Evolutionary conservation across 192 early-diverging fungal genomes (phyloP).

Genomic region (Podila epicladia): DNA sequence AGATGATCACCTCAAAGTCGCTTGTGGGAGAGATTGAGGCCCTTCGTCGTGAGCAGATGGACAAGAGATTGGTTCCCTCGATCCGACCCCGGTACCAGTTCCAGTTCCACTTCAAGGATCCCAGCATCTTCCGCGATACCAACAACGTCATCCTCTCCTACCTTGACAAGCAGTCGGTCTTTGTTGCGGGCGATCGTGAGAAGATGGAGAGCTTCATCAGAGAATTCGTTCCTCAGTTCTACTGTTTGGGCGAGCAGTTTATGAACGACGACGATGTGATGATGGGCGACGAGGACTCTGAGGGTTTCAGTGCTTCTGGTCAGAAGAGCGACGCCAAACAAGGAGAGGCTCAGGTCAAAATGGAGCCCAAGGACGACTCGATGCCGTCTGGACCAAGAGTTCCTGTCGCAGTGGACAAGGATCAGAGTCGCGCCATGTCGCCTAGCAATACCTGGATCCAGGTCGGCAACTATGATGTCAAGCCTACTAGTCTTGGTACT

Average conservation of each 20-base stretch:
- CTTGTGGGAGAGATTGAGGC: slow-evolving; percentile 89
- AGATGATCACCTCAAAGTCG: slow-evolving; percentile 78
- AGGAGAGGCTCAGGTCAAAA: slow-evolving; percentile 37
- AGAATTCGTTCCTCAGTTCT: slow-evolving; percentile 78
- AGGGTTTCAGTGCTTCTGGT: slow-evolving; percentile 19
- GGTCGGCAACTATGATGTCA: slow-evolving; percentile 49
- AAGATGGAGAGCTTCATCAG: slow-evolving; percentile 80
- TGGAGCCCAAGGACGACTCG: slow-evolving; percentile 36
- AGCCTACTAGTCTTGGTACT: slow-evolving; percentile 50
- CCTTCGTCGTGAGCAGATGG: slow-evolving; percentile 83
- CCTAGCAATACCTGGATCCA: slow-evolving; percentile 51
- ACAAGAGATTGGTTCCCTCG: slow-evolving; percentile 54
- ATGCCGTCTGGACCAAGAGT: slow-evolving; percentile 42
- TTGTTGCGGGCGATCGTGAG: slow-evolving; percentile 70
- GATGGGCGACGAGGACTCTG: slow-evolving; percentile 57
- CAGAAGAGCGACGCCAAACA: slow-evolving; percentile 31
- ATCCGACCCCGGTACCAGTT: slow-evolving; percentile 74
- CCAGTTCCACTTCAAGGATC: slow-evolving; percentile 80
- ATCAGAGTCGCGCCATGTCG: slow-evolving; percentile 20
- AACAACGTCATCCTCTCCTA: slow-evolving; percentile 78
- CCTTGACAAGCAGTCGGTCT: slow-evolving; percentile 69
- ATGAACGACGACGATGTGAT: slow-evolving; percentile 63
- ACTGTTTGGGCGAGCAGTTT: slow-evolving; percentile 62
- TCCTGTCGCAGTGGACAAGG: slow-evolving; percentile 46
- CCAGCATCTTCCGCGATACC: slow-evolving; percentile 80